Conservation (phyloP, 805 yeast species). For the Ogataea chonburiensis region DNA sequence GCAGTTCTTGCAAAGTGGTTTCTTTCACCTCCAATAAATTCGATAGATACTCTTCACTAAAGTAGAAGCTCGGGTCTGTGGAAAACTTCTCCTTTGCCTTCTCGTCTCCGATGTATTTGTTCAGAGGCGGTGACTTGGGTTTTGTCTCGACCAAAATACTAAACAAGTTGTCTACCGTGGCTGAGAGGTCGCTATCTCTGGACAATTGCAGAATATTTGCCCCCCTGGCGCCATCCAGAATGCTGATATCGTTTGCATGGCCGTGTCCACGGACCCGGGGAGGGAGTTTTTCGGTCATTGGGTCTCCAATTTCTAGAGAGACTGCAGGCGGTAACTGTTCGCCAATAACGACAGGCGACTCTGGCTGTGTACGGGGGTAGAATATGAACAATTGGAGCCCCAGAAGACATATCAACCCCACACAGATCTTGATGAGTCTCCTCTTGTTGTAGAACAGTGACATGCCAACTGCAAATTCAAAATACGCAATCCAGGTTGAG, state of each 20-base stretch:
- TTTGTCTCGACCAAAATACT: slow-evolving; percentile 24
- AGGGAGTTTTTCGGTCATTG: too few relatives aligned
- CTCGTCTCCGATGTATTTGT: slow-evolving; percentile 38
- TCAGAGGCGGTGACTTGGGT: slow-evolving; percentile 42
- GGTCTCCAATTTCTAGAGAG: slow-evolving; percentile 1
- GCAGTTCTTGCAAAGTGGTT: slow-evolving; percentile 25
- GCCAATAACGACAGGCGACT: neutral
- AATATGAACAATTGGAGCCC: neutral
- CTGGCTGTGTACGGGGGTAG: neutral
- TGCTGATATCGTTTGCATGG: slow-evolving; percentile 1
- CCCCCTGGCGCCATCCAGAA: slow-evolving; percentile 3
- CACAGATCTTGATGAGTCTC: slow-evolving; percentile 5
- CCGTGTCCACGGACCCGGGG: too few relatives aligned
- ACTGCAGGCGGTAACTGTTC: slow-evolving; percentile 1
- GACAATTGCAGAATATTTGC: neutral
- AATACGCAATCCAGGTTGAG: too few relatives aligned
- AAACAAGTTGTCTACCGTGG: slow-evolving; percentile 25
- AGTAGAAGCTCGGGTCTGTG: slow-evolving; percentile 40
- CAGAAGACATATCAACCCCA: slow-evolving; percentile 1
- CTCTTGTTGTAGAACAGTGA: slow-evolving; percentile 1
- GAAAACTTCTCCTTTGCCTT: slow-evolving; percentile 46
- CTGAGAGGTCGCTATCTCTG: slow-evolving; percentile 1
- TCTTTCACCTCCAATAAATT: slow-evolving; percentile 41
- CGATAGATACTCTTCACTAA: slow-evolving; percentile 46
- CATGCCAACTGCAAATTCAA: too few relatives aligned